phyloP scores from a whole-genome alignment of 345 rosid genomes.

The Isatis tinctoria region DNA sequence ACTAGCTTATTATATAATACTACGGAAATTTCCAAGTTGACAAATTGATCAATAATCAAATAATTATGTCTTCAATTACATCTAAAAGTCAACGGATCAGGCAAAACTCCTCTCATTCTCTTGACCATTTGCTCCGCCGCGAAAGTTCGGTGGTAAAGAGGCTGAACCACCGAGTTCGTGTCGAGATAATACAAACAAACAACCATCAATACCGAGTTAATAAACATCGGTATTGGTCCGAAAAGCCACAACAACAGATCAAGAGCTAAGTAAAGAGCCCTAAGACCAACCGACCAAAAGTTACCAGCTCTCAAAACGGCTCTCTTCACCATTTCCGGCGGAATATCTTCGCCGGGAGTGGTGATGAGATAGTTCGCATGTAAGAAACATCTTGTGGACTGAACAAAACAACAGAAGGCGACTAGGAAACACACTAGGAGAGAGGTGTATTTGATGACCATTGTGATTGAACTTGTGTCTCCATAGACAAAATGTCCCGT shows the following conservation, averaged over 20 bases:
- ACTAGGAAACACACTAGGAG: constrained; percentile 56
- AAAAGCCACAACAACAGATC: constrained; percentile 68
- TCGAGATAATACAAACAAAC: constrained; percentile 47
- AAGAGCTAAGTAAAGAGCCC: constrained; percentile 68
- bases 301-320: constrained; percentile 64
- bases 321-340: constrained; percentile 35
- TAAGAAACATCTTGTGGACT: constrained; percentile 57
- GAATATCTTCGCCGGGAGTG: constrained; percentile 41
- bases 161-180: constrained; percentile 42
- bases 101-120: constrained; percentile 31
- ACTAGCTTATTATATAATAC: not conserved
- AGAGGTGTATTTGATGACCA: constrained; percentile 59
- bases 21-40: constrained; percentile 11
- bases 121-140: constrained; percentile 15
- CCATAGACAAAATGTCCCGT: constrained; percentile 48
- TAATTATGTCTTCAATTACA: not conserved
- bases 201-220: constrained; percentile 46
- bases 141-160: constrained; percentile 42
- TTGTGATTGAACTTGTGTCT: constrained; percentile 49
- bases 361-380: constrained; percentile 66
- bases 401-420: constrained; percentile 69
- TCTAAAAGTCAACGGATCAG: constrained; percentile 27
- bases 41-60: constrained; percentile 12
- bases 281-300: constrained; percentile 68
- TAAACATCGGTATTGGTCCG: constrained; percentile 79